These are phyloP conservation scores for Glebionis coronaria DNA, from an alignment of 129 eudicot species.

Conservation along the genomic window DNA sequence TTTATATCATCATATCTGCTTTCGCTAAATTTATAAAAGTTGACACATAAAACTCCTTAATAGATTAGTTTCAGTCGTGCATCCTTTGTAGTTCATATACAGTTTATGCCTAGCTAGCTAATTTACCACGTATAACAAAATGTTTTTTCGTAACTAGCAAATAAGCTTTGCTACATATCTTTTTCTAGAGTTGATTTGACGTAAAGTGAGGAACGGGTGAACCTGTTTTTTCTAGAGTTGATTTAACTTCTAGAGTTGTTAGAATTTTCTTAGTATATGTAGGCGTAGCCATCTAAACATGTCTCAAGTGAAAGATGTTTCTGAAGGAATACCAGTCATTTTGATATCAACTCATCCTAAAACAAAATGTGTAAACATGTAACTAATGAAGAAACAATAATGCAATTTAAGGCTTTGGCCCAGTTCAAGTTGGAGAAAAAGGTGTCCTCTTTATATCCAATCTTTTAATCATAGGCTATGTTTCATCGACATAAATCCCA, in stretches of 20 bases:
- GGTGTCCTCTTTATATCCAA: conserved; percentile 20
- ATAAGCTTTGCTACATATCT: no score
- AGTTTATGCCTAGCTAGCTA: background rate
- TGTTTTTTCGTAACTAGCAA: no score
- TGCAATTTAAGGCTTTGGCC: conserved; percentile 13
- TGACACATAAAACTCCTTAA: background rate
- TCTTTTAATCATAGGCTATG: conserved; percentile 22
- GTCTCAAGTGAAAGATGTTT: no score
- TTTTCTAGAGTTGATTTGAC: no score
- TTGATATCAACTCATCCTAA: no score
- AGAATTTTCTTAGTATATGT: no score
- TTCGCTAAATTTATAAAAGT: conserved; percentile 10
- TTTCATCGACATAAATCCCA: conserved; percentile 8
- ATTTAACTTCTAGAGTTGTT: no score
- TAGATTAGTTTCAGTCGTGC: background rate
- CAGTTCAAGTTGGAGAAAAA: conserved; percentile 19
- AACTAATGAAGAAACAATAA: conserved; percentile 1
- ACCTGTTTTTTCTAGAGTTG: no score
- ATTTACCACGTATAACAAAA: no score
- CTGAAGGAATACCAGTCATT: no score
- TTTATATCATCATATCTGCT: conserved; percentile 22
- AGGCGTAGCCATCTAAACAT: no score
- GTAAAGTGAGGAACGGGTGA: no score
- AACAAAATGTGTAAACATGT: background rate
- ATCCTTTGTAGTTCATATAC: background rate